phyloP scores from a whole-genome alignment of 768 basidiomycete genomes.

The Leccinum arenicola region DNA sequence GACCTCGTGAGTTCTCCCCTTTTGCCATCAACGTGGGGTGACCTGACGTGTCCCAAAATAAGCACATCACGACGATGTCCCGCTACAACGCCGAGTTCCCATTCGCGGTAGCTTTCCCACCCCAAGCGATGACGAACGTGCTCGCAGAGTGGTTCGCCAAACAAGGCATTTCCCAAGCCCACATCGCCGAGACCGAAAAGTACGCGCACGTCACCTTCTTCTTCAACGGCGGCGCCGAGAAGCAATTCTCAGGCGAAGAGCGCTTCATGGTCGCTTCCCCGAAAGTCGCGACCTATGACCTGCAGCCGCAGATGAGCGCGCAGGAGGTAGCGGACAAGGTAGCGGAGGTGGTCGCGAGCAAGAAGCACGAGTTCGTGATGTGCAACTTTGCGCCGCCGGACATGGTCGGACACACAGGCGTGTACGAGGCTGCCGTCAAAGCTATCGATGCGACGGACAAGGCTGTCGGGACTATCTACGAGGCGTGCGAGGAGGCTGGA shows the following conservation, averaged over 20 bases:
- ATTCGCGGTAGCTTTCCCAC: conserved; percentile 90
- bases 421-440: conserved; percentile 86
- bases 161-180: conserved; percentile 79
- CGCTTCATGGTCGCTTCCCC: conserved; percentile 88
- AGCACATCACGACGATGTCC: conserved; percentile 94
- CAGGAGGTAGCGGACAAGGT: conserved; percentile 89
- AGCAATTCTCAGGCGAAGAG: conserved; percentile 82
- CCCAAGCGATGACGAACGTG: conserved; percentile 90
- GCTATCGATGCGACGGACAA: conserved; percentile 87
- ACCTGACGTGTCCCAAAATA: not conserved
- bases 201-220: conserved; percentile 98
- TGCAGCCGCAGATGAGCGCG: conserved; percentile 86
- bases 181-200: conserved; percentile 97
- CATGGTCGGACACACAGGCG: conserved; percentile 95
- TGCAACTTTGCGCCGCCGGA: conserved; percentile 98
- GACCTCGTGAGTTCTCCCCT: conserved; percentile 57
- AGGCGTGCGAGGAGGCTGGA: conserved; percentile 80
- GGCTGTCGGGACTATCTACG: conserved; percentile 84
- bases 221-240: conserved; percentile 96
- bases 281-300: conserved; percentile 93
- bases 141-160: conserved; percentile 88
- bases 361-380: conserved; percentile 87
- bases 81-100: conserved; percentile 89
- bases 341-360: conserved; percentile 72
- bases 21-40: not conserved